phyloP scores from a whole-genome alignment of 2,329 filamentous ascomycete genomes.

The Calcarisporium arbuscula region DNA sequence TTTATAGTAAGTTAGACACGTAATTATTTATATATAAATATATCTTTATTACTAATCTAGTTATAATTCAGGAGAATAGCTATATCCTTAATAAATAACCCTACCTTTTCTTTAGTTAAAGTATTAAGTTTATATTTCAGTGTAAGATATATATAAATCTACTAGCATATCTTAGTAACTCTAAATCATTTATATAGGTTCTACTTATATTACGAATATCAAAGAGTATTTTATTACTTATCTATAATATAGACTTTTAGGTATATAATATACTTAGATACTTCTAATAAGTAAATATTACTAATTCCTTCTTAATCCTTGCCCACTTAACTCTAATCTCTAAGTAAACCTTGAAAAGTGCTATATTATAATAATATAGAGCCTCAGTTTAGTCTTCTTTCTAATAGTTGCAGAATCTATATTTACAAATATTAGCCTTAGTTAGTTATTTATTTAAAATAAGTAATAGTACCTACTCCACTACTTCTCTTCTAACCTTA shows the following conservation, averaged over 20 bases:
- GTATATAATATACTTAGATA: constrained; percentile 1
- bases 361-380: background rate
- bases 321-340: background rate
- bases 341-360: background rate
- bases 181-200: background rate
- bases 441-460: too few species aligned
- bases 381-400: background rate
- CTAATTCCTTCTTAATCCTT: background rate
- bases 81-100: constrained; percentile 17
- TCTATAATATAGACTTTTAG: background rate
- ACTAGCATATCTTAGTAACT: constrained; percentile 13
- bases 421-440: background rate
- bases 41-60: constrained; percentile 15
- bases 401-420: background rate
- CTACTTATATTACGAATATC: constrained; percentile 2
- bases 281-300: background rate
- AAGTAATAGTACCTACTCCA: too few species aligned
- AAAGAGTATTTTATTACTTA: background rate
- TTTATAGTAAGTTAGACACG: constrained; percentile 14
- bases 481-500: too few species aligned
- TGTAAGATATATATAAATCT: constrained; percentile 10
- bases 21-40: constrained; percentile 18
- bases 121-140: constrained; percentile 12
- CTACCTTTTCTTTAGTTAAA: constrained; percentile 16
- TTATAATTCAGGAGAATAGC: constrained; percentile 14